Percentiles rank a stretch among this genome's conserved stretches.
phyloP scores from a whole-genome alignment of 164 flowering plant species.

The Vitis cinerea region DNA sequence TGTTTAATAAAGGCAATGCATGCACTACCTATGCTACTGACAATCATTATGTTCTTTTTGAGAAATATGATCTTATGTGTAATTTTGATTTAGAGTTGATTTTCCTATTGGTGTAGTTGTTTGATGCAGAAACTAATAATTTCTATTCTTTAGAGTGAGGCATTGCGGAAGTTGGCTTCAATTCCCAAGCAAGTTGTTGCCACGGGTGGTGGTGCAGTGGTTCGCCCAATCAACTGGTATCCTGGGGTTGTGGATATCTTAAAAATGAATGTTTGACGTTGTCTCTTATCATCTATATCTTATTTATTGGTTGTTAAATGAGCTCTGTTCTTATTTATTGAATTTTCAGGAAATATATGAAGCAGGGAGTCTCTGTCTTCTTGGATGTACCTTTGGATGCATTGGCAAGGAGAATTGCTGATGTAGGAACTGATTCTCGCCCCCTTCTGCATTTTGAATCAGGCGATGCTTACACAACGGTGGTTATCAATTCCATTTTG shows the following conservation, averaged over 20 bases:
- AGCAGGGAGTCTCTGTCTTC: conserved; percentile 25
- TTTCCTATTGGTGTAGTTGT: too few relatives aligned
- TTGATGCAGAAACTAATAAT: background rate
- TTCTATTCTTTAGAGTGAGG: conserved; percentile 16
- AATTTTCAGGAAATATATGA: conserved; percentile 24
- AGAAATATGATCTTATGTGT: too few relatives aligned
- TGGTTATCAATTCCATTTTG: background rate
- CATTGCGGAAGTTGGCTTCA: conserved; percentile 21
- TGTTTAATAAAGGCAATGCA: too few relatives aligned
- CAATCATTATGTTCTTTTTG: too few relatives aligned
- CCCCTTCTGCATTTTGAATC: conserved; percentile 29
- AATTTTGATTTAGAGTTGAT: too few relatives aligned
- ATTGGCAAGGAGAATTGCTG: conserved; percentile 31
- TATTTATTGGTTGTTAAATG: too few relatives aligned
- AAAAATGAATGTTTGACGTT: too few relatives aligned
- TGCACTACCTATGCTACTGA: too few relatives aligned
- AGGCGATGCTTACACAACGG: conserved; percentile 32
- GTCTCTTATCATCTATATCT: too few relatives aligned
- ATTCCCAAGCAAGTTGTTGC: conserved; percentile 23
- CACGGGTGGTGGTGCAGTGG: conserved; percentile 35
- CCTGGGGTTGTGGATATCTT: background rate
- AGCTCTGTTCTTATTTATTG: too few relatives aligned
- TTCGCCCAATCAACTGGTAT: conserved; percentile 33
- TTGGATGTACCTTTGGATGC: conserved; percentile 42
- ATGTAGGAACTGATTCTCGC: conserved; percentile 32